These are phyloP conservation scores for Corylus heterophylla DNA, from an alignment of 306 rosid species.

Conservation along the genomic window DNA sequence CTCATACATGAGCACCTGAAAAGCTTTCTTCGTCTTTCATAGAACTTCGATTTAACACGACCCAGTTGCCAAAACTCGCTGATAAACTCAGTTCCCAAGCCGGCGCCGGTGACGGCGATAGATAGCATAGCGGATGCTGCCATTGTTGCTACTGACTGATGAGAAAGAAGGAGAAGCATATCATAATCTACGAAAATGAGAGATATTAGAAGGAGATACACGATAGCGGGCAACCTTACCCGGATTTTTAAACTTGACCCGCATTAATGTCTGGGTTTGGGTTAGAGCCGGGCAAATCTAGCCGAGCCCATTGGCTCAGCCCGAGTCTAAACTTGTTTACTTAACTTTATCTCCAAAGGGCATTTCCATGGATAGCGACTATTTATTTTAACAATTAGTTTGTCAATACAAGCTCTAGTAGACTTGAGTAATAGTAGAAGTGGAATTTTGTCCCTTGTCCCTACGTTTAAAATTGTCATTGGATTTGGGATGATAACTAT, in stretches of 20 bases:
- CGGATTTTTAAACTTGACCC: not conserved
- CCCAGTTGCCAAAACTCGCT: slow-evolving; percentile 38
- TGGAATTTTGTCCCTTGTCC: no score
- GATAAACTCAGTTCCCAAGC: slow-evolving; percentile 23
- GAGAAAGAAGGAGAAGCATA: not conserved
- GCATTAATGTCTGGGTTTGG: no score
- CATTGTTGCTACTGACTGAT: slow-evolving; percentile 36
- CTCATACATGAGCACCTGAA: slow-evolving; percentile 24
- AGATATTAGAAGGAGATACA: not conserved
- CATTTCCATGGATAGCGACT: no score
- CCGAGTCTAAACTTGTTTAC: no score
- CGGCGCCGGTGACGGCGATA: slow-evolving; percentile 35
- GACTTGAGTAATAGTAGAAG: no score
- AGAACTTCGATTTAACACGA: slow-evolving; percentile 22
- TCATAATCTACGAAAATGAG: not conserved
- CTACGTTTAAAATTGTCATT: no score
- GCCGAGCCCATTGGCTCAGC: no score
- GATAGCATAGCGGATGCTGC: slow-evolving; percentile 50
- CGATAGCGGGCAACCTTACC: not conserved
- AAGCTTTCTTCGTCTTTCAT: slow-evolving; percentile 33
- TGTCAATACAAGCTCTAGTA: no score
- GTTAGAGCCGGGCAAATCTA: no score
- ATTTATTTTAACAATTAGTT: no score
- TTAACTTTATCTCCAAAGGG: no score
- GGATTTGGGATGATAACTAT: no score